Evolutionary conservation across 2,329 filamentous ascomycete species (phyloP).

Genomic region (Neofusicoccum cordaticola): DNA sequence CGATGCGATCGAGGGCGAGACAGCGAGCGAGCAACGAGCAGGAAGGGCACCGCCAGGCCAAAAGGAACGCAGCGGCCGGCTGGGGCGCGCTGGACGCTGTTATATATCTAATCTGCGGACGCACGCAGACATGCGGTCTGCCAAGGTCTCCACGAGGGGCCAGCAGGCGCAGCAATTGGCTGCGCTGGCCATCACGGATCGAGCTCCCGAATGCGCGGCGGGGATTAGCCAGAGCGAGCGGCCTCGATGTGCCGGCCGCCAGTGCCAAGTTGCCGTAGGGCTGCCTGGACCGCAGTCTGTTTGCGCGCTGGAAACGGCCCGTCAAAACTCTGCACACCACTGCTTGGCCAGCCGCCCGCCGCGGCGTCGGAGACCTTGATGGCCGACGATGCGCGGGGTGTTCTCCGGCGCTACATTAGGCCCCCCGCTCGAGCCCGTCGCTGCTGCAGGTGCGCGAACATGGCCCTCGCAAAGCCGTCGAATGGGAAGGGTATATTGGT

Average conservation of each 20-base stretch:
- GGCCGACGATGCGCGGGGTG: neutral
- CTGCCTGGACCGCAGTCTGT: neutral
- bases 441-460: neutral
- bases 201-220: neutral
- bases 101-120: conserved; percentile 4
- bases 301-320: neutral
- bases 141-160: conserved; percentile 13
- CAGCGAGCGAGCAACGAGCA: conserved; percentile 14
- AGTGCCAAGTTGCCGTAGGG: neutral
- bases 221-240: conserved; percentile 3
- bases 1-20: conserved; percentile 1
- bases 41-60: conserved; percentile 6
- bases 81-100: neutral
- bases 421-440: neutral
- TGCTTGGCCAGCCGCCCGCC: no score
- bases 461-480: neutral
- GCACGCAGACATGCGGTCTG: conserved; percentile 6
- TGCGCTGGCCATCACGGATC: conserved; percentile 3
- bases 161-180: conserved; percentile 2
- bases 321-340: neutral
- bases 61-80: neutral
- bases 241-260: neutral
- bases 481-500: conserved; percentile 5
- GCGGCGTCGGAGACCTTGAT: neutral
- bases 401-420: neutral